Evolutionary conservation across 2,329 filamentous ascomycete genomes (phyloP).

Genomic region (Pseudogymnoascus sp.): DNA sequence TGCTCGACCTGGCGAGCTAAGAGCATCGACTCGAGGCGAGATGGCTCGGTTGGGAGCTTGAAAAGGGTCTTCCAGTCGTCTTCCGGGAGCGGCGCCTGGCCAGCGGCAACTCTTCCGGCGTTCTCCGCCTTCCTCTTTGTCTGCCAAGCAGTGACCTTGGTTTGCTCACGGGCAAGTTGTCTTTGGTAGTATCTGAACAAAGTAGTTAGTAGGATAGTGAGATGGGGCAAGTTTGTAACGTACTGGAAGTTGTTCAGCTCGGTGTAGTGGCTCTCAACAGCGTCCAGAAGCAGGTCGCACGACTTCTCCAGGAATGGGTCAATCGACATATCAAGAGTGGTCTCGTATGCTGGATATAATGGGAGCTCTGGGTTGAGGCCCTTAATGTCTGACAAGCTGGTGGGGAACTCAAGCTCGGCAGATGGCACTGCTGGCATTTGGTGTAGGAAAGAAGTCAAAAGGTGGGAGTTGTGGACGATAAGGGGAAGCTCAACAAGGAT

Average conservation of each 20-base stretch:
- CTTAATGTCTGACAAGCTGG: constrained; percentile 69
- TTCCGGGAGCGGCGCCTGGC: constrained; percentile 83
- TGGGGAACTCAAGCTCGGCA: constrained; percentile 64
- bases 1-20: constrained; percentile 96
- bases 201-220: background rate
- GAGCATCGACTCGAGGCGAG: constrained; percentile 83
- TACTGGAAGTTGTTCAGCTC: constrained; percentile 98
- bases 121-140: constrained; percentile 96
- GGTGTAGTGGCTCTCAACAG: constrained; percentile 95
- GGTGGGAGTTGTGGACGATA: constrained; percentile 90
- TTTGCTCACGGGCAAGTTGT: constrained; percentile 84
- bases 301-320: constrained; percentile 98
- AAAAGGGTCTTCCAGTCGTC: constrained; percentile 98
- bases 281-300: constrained; percentile 89
- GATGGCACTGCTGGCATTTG: constrained; percentile 67
- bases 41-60: constrained; percentile 94
- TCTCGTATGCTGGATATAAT: constrained; percentile 80
- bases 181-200: constrained; percentile 66
- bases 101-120: constrained; percentile 70
- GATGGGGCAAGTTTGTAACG: background rate
- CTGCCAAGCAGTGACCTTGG: constrained; percentile 96
- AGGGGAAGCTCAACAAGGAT: constrained; percentile 87
- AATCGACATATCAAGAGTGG: constrained; percentile 75
- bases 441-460: constrained; percentile 90
- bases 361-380: constrained; percentile 54